A percentile compares a stretch with the other conserved stretches of the same genome.
Evolutionary conservation across 148 eudicot genomes (phyloP).

Genomic region (Rhododendron vialii): DNA sequence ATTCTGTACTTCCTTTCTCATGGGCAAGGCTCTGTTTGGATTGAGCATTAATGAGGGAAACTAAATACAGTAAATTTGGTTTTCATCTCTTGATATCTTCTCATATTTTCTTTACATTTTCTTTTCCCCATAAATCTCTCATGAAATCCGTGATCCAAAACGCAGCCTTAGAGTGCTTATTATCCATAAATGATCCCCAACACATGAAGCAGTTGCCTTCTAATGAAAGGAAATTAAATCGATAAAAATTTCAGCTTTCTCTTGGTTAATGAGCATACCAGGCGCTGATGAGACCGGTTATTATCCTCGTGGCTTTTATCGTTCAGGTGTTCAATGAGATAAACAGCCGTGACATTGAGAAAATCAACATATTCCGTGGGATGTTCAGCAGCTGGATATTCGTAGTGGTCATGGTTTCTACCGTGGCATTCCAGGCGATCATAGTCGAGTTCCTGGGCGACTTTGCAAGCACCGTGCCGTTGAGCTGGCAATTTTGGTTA

Average conservation of each 20-base stretch:
- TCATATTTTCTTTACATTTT: neutral
- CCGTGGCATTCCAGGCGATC: constrained; percentile 70
- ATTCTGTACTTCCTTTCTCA: neutral
- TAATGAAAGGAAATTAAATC: neutral
- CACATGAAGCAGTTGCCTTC: neutral
- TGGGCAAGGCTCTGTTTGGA: neutral
- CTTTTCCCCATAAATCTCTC: neutral
- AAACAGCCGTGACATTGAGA: constrained; percentile 95
- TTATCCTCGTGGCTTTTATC: neutral
- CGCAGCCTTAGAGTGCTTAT: neutral
- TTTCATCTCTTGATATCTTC: neutral
- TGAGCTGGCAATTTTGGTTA: constrained; percentile 83
- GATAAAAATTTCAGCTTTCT: neutral
- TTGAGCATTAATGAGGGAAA: neutral
- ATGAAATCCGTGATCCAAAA: neutral
- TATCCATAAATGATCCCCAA: neutral
- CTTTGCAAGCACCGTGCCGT: constrained; percentile 87
- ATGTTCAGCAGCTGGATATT: constrained; percentile 80
- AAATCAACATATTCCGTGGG: constrained; percentile 76
- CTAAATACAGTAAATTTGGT: neutral
- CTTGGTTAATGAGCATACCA: neutral
- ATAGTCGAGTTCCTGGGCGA: constrained; percentile 88
- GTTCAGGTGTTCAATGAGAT: constrained; percentile 87
- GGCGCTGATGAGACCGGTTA: neutral
- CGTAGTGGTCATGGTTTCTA: constrained; percentile 53